Percentiles rank a stretch among this genome's conserved stretches.
Conservation (phyloP, 306 rosid genomes). For the Cucumis melo region DNA sequence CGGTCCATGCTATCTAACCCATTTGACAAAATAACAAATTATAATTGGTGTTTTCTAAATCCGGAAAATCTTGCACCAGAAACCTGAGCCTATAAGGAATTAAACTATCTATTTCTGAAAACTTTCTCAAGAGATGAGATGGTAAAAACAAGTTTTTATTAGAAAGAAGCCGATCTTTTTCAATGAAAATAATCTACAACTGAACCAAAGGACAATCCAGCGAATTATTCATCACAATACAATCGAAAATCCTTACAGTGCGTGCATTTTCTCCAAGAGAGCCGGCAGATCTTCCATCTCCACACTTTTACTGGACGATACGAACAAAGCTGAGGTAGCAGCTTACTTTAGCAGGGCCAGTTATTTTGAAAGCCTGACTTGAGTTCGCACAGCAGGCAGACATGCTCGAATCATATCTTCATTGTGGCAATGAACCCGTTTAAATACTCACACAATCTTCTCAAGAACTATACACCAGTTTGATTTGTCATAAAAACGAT, state of each 20-base stretch:
- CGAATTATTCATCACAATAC: background rate
- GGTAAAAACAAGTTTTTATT: background rate
- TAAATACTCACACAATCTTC: conserved; percentile 29
- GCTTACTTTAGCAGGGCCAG: background rate
- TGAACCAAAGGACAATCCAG: background rate
- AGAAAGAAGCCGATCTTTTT: background rate
- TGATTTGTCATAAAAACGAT: conserved; percentile 78
- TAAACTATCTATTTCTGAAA: background rate
- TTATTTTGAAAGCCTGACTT: background rate
- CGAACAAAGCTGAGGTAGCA: background rate
- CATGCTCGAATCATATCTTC: background rate
- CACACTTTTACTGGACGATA: background rate
- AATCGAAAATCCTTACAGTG: background rate
- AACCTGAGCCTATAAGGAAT: background rate
- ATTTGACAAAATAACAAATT: too few species aligned
- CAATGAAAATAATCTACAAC: background rate
- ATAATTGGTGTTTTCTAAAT: background rate
- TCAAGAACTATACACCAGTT: conserved; percentile 89
- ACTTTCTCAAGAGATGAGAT: background rate
- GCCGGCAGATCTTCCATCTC: background rate
- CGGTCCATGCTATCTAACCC: too few species aligned
- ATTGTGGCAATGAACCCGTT: background rate
- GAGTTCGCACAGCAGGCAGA: background rate
- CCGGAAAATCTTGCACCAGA: background rate
- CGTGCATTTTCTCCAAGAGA: background rate